phyloP scores from a whole-genome alignment of 176 grass and related monocot genomes.

The Phyllostachys edulis region DNA sequence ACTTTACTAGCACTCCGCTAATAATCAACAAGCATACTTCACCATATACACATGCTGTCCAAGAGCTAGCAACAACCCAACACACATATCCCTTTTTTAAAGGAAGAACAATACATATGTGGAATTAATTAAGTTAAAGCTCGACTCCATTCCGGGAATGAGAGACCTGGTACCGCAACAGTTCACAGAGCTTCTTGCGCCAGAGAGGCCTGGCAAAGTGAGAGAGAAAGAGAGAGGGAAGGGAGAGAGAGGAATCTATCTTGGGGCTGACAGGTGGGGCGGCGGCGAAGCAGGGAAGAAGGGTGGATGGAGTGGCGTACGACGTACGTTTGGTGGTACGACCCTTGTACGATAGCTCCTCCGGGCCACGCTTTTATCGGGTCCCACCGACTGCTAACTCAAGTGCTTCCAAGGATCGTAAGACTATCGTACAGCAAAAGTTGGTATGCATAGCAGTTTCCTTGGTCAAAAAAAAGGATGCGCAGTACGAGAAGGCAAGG shows the following conservation, averaged over 20 bases:
- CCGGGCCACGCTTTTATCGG: too few species aligned
- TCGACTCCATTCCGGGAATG: too few species aligned
- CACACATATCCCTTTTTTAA: not conserved
- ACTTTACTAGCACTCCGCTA: not conserved
- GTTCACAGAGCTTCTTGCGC: constrained; percentile 20
- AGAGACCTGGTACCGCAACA: constrained; percentile 30
- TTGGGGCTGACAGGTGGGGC: not conserved
- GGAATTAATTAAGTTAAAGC: not conserved
- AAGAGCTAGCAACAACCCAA: not conserved
- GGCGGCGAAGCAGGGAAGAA: not conserved
- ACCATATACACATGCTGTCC: not conserved
- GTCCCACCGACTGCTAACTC: too few species aligned
- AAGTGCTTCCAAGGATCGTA: too few species aligned
- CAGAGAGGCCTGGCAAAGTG: not conserved
- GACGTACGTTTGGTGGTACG: too few species aligned
- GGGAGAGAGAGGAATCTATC: not conserved
- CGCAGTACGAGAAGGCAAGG: constrained; percentile 1
- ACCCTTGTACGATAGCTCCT: too few species aligned
- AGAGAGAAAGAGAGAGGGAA: not conserved
- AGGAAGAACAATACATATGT: not conserved
- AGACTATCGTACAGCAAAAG: too few species aligned
- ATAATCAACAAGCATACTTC: not conserved
- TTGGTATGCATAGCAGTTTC: too few species aligned
- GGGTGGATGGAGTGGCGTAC: not conserved
- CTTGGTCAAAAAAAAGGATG: too few species aligned